Percentiles rank a stretch among this genome's conserved stretches.
Conservation (phyloP, 2,329 filamentous ascomycete species). For the Fusarium kyushuense region DNA sequence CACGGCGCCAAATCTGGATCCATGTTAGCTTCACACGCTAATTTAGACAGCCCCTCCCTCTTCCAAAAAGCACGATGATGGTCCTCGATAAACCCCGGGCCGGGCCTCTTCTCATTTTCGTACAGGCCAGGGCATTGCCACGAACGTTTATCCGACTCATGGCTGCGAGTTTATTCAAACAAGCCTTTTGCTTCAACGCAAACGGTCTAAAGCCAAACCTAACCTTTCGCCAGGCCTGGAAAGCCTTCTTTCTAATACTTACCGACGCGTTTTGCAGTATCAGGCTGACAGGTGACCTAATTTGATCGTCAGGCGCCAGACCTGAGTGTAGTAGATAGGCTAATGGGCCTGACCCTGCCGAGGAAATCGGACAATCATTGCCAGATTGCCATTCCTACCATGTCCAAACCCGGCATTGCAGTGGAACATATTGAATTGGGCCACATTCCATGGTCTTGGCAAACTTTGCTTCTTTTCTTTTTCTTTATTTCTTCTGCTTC, state of each 20-base stretch:
- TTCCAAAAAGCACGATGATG: background rate
- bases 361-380: constrained; percentile 12
- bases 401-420: constrained; percentile 31
- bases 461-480: background rate
- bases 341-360: constrained; percentile 2
- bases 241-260: background rate
- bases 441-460: constrained; percentile 28
- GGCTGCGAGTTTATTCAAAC: background rate
- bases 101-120: constrained; percentile 5
- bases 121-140: background rate
- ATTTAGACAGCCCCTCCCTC: background rate
- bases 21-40: constrained; percentile 6
- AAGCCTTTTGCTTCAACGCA: constrained; percentile 16
- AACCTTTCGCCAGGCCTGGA: background rate
- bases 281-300: background rate
- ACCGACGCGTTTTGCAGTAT: background rate
- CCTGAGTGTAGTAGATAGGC: background rate
- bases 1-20: background rate
- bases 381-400: constrained; percentile 30
- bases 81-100: constrained; percentile 8
- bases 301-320: background rate
- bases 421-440: constrained; percentile 16
- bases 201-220: constrained; percentile 2
- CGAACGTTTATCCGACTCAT: constrained; percentile 3
- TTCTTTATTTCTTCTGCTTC: background rate